phyloP scores from a whole-genome alignment of 1,284 basidiomycete species.

The Pyrrhoderma noxium region DNA sequence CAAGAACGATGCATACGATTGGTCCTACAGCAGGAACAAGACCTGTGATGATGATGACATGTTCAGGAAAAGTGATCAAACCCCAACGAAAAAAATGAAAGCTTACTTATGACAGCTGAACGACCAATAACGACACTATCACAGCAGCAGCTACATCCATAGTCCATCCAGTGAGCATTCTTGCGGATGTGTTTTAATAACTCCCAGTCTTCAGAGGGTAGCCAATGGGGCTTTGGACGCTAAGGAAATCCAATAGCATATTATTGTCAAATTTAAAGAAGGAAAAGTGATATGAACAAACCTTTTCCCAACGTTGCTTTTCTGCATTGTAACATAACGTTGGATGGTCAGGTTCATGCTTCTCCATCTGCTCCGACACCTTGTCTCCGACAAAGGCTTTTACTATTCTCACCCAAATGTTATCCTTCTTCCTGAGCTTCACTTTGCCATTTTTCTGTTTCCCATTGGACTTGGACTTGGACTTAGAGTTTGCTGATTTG shows the following conservation, averaged over 20 bases:
- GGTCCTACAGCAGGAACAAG: constrained; percentile 70
- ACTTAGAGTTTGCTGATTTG: no score
- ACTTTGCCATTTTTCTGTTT: not conserved
- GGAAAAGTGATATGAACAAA: not conserved
- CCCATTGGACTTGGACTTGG: no score
- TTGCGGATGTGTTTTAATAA: constrained; percentile 69
- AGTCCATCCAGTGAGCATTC: constrained; percentile 87
- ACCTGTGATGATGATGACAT: constrained; percentile 29
- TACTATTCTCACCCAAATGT: not conserved
- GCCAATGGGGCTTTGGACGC: constrained; percentile 70
- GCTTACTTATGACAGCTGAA: constrained; percentile 80
- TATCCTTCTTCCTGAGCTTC: not conserved
- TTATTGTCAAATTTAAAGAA: not conserved
- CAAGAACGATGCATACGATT: constrained; percentile 53
- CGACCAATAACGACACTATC: constrained; percentile 71
- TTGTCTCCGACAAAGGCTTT: not conserved
- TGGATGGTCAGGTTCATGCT: not conserved
- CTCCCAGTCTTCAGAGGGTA: constrained; percentile 68
- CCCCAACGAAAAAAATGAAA: constrained; percentile 24
- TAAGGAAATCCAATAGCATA: constrained; percentile 25
- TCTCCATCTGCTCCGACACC: not conserved
- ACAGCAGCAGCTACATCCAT: constrained; percentile 42
- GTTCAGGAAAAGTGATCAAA: not conserved
- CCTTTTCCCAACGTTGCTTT: not conserved
- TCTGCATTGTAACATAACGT: not conserved